phyloP scores from a whole-genome alignment of 2,329 filamentous ascomycete genomes.

The Neodidymelliopsis sp. region DNA sequence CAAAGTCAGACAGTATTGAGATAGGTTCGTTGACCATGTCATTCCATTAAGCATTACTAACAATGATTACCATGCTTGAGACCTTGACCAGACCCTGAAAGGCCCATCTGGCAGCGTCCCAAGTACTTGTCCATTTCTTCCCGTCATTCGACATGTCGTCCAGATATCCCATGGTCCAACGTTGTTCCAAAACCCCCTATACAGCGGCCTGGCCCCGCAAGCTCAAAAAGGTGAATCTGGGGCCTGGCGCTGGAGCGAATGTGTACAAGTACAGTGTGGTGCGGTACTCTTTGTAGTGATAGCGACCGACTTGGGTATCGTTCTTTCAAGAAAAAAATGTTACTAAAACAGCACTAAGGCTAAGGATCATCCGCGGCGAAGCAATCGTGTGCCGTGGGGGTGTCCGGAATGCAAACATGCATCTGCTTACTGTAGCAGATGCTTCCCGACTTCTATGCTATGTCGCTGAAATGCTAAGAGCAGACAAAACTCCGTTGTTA shows the following conservation, averaged over 20 bases:
- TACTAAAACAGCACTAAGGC: constrained; percentile 19
- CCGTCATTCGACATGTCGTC: constrained; percentile 11
- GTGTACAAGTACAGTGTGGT: constrained; percentile 35
- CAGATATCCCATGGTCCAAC: constrained; percentile 11
- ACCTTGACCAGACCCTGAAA: constrained; percentile 12
- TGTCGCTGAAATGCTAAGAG: constrained; percentile 47
- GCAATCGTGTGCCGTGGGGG: constrained; percentile 15
- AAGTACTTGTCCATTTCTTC: constrained; percentile 1
- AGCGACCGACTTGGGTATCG: constrained; percentile 24
- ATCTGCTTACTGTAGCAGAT: constrained; percentile 12
- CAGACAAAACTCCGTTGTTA: constrained; percentile 46
- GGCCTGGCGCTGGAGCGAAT: constrained; percentile 40
- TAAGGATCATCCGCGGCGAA: constrained; percentile 20
- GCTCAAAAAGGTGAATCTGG: constrained; percentile 26
- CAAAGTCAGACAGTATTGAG: too few species aligned
- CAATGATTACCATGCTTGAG: constrained; percentile 30
- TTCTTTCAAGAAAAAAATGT: constrained; percentile 18
- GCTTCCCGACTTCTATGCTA: constrained; percentile 19
- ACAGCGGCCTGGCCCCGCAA: constrained; percentile 29
- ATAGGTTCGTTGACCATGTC: constrained; percentile 27
- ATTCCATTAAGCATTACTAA: constrained; percentile 48
- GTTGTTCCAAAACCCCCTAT: constrained; percentile 20
- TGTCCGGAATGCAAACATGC: constrained; percentile 23
- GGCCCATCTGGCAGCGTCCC: constrained; percentile 14
- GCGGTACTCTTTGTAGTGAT: constrained; percentile 17